Conservation (phyloP, 2,329 filamentous ascomycete species). For the Monosporascus sp. region DNA sequence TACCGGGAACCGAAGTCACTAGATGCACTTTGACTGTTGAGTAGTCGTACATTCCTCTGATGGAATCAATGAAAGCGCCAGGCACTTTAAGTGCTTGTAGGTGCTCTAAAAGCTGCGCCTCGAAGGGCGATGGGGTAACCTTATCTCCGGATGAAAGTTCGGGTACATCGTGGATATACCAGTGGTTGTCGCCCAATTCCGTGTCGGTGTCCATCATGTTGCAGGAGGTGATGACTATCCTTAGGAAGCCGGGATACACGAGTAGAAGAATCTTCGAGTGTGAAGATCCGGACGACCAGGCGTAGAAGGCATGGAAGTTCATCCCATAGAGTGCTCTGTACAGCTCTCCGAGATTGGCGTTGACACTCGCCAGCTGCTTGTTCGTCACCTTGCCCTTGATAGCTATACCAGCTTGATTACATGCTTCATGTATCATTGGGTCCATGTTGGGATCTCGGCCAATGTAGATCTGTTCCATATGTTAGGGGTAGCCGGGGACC, state of each 20-base stretch:
- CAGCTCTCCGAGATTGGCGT: constrained; percentile 5
- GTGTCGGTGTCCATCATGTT: constrained; percentile 24
- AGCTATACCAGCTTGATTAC: constrained; percentile 5
- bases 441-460: constrained; percentile 18
- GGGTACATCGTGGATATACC: constrained; percentile 23
- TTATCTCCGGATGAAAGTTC: constrained; percentile 1
- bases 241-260: constrained; percentile 16
- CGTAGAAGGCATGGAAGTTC: constrained; percentile 19
- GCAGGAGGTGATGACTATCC: constrained; percentile 21
- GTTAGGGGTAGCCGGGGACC: not conserved
- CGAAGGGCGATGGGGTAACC: constrained; percentile 8
- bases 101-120: constrained; percentile 13
- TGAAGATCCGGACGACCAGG: constrained; percentile 14
- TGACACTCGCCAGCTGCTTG: constrained; percentile 11
- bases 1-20: constrained; percentile 17
- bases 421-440: constrained; percentile 4
- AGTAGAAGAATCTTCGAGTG: constrained; percentile 20
- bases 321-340: constrained; percentile 12
- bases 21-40: constrained; percentile 17
- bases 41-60: constrained; percentile 18
- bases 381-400: constrained; percentile 8
- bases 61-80: constrained; percentile 12
- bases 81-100: constrained; percentile 14
- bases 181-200: constrained; percentile 19
- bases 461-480: constrained; percentile 13